Percentiles rank a stretch among this genome's conserved stretches.
These are phyloP conservation scores for Cyberlindnera samutprakarnensis DNA, from an alignment of 805 yeast genomes.

Conservation along the genomic window DNA sequence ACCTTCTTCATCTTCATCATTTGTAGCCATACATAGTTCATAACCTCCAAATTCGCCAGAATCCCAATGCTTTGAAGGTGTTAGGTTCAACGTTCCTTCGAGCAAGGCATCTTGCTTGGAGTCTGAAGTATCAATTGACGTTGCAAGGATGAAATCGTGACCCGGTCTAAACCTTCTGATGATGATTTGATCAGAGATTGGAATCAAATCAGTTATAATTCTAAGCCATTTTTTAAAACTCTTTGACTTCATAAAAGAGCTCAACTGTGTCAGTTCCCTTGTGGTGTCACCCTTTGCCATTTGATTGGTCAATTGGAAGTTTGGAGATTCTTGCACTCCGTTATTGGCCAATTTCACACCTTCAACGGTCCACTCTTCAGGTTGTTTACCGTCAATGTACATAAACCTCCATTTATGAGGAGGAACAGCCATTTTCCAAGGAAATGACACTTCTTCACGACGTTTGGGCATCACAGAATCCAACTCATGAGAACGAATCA, in stretches of 20 bases:
- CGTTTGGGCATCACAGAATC: slow-evolving; percentile 51
- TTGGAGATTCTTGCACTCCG: slow-evolving; percentile 44
- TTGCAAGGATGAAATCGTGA: slow-evolving; percentile 85
- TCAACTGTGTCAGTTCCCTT: slow-evolving; percentile 41
- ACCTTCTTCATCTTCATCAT: slow-evolving; percentile 35
- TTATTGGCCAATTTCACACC: slow-evolving; percentile 28
- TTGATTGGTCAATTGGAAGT: slow-evolving; percentile 34
- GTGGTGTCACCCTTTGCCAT: slow-evolving; percentile 23
- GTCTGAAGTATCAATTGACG: slow-evolving; percentile 34
- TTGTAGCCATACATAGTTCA: slow-evolving; percentile 74
- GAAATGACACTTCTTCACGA: slow-evolving; percentile 47
- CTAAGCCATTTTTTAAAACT: slow-evolving; percentile 67
- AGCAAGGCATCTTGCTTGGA: slow-evolving; percentile 33
- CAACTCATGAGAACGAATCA: slow-evolving; percentile 52
- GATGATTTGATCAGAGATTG: slow-evolving; percentile 58
- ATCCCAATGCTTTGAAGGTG: slow-evolving; percentile 82
- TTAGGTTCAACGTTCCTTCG: slow-evolving; percentile 76
- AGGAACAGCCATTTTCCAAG: slow-evolving; percentile 91
- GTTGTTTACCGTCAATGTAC: slow-evolving; percentile 64
- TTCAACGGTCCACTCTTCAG: slow-evolving; percentile 22
- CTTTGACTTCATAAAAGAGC: slow-evolving; percentile 49
- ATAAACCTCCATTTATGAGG: slow-evolving; percentile 87
- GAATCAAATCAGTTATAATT: slow-evolving; percentile 51
- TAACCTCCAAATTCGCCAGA: slow-evolving; percentile 92
- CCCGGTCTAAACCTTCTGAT: slow-evolving; percentile 93